Evolutionary conservation across 192 early-diverging fungal genomes (phyloP), one percentile per base, ranked within the genome.

Genomic region (Martensiomyces pterosporus): DNA sequence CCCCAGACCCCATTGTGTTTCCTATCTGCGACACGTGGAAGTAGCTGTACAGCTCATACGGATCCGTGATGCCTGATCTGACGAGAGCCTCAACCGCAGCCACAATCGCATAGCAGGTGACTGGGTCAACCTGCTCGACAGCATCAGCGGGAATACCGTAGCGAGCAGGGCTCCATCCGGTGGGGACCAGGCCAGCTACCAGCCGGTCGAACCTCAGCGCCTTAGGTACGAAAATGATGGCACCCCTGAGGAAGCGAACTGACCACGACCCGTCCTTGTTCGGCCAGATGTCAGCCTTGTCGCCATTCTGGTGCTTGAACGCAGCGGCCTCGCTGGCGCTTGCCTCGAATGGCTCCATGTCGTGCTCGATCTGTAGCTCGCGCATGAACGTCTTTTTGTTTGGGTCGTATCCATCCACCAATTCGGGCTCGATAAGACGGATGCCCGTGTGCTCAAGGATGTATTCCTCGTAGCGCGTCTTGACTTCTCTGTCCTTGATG

Each of bases 41-140:
- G 52, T 91, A 93, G 62, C 91, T 80, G 79, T 87, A 93, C 77
- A 93, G 88, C 68, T 93, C 90, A 75, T 93, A 93, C 15, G 90
- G 90, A 63, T 93, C 90, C 23, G 89, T 89, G 23, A 93, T 84
- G 79, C 90, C 90, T 52, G 84, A 83, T 22, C 85, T 79, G 39
- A 89, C 72, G 41, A 93, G 69, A 9, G 90, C 89, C 65, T 93
- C 90, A 14, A 90, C 89, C 45, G 90, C 91, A 17, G 89, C 78
- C 33, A 93, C 82, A 37, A 93, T 56, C 52, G 81, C 80, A 70
- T 84, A 93, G 22, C 90, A 79, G 10, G 89, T 90, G 45, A 90
- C 83, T 24, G 77, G 82, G 64, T 93, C 90, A 34, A 93, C 89
- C 63, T 93, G 89, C 47, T 79, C 67, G 43, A 89, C 81, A 46